Evolutionary conservation across 2,329 filamentous ascomycete species (phyloP).

Genomic region (Metarhizium sp.): DNA sequence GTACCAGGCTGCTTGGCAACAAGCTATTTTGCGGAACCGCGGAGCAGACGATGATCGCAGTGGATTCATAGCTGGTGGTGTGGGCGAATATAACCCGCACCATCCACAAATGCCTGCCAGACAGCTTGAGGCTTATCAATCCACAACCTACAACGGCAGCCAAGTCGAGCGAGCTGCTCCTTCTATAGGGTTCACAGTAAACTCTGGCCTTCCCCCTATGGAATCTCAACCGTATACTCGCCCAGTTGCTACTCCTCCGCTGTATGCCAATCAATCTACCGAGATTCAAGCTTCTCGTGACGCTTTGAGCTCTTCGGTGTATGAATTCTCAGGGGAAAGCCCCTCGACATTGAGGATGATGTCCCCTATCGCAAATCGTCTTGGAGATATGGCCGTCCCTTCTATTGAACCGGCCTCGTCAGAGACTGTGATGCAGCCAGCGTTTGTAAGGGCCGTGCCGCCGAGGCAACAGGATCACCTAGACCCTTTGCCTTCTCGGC

Average conservation of each 20-base stretch:
- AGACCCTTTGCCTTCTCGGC: constrained; percentile 11
- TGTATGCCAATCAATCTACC: not conserved
- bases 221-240: constrained; percentile 4
- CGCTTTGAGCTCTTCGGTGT: constrained; percentile 18
- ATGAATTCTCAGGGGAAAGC: constrained; percentile 10
- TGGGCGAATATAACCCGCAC: constrained; percentile 4
- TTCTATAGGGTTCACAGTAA: constrained; percentile 4
- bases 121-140: constrained; percentile 3
- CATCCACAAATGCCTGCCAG: constrained; percentile 1
- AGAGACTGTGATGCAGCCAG: constrained; percentile 19
- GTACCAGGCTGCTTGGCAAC: constrained; percentile 33
- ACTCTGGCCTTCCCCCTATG: constrained; percentile 1
- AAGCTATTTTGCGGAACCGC: constrained; percentile 25
- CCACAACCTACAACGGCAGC: constrained; percentile 1
- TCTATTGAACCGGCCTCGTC: constrained; percentile 37
- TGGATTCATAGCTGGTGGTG: constrained; percentile 9
- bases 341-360: constrained; percentile 6
- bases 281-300: constrained; percentile 5
- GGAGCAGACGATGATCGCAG: constrained; percentile 9
- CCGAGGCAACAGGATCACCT: constrained; percentile 15
- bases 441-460: constrained; percentile 24
- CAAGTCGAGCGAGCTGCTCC: constrained; percentile 2
- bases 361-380: constrained; percentile 10
- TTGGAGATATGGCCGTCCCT: constrained; percentile 34
- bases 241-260: constrained; percentile 1